Evolutionary conservation across 164 flowering plant genomes (phyloP).

Genomic region (Piper betle): DNA sequence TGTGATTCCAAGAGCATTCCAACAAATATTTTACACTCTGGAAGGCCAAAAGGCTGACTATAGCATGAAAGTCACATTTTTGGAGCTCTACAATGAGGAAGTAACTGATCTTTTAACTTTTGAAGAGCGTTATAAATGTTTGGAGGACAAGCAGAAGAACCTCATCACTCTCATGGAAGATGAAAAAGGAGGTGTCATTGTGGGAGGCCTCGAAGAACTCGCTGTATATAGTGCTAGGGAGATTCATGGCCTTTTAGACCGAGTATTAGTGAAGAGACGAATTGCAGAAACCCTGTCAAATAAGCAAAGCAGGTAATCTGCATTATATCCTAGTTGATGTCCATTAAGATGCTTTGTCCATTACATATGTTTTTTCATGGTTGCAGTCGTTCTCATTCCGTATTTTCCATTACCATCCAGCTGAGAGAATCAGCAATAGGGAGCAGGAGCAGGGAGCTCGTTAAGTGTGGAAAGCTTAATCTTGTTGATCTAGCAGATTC

Average conservation of each 20-base stretch:
- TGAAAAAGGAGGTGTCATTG: conserved; percentile 20
- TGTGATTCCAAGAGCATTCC: conserved; percentile 23
- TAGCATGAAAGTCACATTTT: conserved; percentile 24
- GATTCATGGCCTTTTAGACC: conserved; percentile 18
- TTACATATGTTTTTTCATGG: background rate
- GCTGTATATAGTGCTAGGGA: conserved; percentile 24
- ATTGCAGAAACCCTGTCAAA: conserved; percentile 21
- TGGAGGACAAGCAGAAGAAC: conserved; percentile 19
- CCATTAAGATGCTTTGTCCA: background rate
- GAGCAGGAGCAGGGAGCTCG: conserved; percentile 16
- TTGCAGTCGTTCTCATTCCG: conserved; percentile 22
- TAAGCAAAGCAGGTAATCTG: conserved; percentile 21
- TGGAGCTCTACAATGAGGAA: conserved; percentile 30
- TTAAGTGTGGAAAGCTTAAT: conserved; percentile 25
- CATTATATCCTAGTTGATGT: background rate
- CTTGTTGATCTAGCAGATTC: conserved; percentile 27
- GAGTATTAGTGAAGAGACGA: conserved; percentile 22
- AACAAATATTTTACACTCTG: conserved; percentile 21
- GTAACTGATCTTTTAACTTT: conserved; percentile 21
- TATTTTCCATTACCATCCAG: conserved; percentile 22
- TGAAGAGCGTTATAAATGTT: conserved; percentile 12
- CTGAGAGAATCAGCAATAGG: conserved; percentile 16
- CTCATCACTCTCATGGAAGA: conserved; percentile 24
- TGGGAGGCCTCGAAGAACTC: conserved; percentile 26
- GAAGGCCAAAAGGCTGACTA: conserved; percentile 26